A percentile compares a stretch with the other conserved stretches of the same genome.
Evolutionary conservation across 1,139 yeast species (phyloP).

Genomic region (Zygoascus hellenicus): DNA sequence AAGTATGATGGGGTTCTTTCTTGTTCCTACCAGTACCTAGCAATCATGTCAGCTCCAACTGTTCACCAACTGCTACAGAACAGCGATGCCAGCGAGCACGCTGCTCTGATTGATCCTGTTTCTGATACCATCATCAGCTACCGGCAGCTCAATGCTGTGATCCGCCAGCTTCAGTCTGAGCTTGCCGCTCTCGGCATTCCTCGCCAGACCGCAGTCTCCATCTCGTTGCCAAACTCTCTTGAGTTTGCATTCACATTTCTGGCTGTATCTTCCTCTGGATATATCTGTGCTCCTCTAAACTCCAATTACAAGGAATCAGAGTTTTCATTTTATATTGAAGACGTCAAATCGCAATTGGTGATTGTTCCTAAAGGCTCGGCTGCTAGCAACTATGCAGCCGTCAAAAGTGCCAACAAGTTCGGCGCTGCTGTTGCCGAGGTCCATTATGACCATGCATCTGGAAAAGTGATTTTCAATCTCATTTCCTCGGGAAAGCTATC

Average conservation of each 20-base stretch:
- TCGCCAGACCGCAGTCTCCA: conserved; percentile 48
- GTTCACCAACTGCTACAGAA: conserved; percentile 10
- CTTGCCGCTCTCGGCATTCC: conserved; percentile 29
- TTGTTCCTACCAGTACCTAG: no score
- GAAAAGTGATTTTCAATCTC: conserved; percentile 24
- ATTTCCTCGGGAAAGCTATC: conserved; percentile 19
- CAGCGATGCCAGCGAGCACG: conserved; percentile 8
- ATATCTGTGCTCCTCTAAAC: conserved; percentile 61
- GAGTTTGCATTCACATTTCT: conserved; percentile 52
- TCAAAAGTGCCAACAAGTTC: conserved; percentile 46
- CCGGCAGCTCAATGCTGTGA: conserved; percentile 23
- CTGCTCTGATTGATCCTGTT: conserved; percentile 21
- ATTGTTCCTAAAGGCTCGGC: conserved; percentile 49
- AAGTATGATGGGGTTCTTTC: no score
- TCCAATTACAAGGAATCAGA: conserved; percentile 54
- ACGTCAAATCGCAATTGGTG: conserved; percentile 49
- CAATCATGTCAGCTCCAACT: conserved; percentile 7
- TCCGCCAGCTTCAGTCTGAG: conserved; percentile 26
- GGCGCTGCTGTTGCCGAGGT: conserved; percentile 47
- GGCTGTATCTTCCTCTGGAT: conserved; percentile 48
- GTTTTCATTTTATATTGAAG: conserved; percentile 56
- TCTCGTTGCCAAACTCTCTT: conserved; percentile 52
- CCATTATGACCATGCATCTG: conserved; percentile 36
- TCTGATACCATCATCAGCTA: conserved; percentile 20
- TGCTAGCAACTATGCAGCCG: conserved; percentile 38